These are phyloP conservation scores for Penicillium manginii DNA, from an alignment of 495 filamentous ascomycete genomes.

Conservation along the genomic window DNA sequence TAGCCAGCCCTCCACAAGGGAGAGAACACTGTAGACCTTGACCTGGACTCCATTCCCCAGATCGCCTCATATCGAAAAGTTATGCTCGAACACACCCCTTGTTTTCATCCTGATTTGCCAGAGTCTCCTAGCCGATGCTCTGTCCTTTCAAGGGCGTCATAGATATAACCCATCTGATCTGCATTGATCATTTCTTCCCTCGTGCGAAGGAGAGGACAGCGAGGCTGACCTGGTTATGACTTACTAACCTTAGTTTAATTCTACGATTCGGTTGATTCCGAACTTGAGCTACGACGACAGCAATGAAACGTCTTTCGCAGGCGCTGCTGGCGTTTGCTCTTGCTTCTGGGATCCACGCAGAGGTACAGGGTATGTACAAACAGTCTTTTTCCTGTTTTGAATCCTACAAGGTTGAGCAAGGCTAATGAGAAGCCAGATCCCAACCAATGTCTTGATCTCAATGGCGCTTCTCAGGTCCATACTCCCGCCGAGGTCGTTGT, in stretches of 20 bases:
- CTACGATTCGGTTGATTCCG: conserved; percentile 8
- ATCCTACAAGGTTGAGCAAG: not conserved
- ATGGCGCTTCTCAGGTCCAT: conserved; percentile 16
- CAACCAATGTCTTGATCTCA: conserved; percentile 3
- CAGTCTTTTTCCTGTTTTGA: not conserved
- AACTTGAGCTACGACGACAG: conserved; percentile 6
- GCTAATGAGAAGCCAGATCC: conserved; percentile 14
- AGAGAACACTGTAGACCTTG: conserved; percentile 3
- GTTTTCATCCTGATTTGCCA: conserved; percentile 14
- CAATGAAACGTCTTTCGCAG: conserved; percentile 26
- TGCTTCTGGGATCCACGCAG: conserved; percentile 17
- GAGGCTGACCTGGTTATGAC: conserved; percentile 19
- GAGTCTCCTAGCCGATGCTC: not conserved
- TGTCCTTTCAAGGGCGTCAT: not conserved
- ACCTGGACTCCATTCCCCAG: conserved; percentile 30
- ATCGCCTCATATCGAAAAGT: conserved; percentile 16
- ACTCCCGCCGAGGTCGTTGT: conserved; percentile 58
- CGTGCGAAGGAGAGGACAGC: conserved; percentile 16
- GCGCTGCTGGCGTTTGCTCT: conserved; percentile 20
- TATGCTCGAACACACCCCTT: conserved; percentile 23
- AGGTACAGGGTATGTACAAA: conserved; percentile 19
- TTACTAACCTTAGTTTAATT: conserved; percentile 18
- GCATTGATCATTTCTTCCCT: conserved; percentile 16
- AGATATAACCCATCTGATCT: conserved; percentile 32
- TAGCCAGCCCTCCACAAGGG: conserved; percentile 5